Percentiles rank a stretch among this genome's conserved stretches.
phyloP scores from a whole-genome alignment of 768 basidiomycete species.

The Coprinopsis sp. region DNA sequence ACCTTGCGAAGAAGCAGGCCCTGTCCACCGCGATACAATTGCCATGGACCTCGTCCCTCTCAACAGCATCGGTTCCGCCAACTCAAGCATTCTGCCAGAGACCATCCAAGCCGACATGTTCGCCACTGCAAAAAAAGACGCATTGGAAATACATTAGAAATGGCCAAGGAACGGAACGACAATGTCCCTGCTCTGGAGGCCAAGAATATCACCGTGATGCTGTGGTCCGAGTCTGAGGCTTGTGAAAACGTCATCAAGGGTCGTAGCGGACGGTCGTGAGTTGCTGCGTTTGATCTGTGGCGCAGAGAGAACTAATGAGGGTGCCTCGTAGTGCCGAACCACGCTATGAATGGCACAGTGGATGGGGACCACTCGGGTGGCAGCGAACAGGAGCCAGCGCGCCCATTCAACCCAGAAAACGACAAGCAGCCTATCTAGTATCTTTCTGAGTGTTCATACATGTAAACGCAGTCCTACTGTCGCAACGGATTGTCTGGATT shows the following conservation, averaged over 20 bases:
- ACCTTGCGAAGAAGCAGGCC: conserved; percentile 78
- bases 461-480: too few relatives aligned
- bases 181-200: conserved; percentile 86
- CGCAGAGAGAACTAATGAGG: conserved; percentile 85
- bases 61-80: conserved; percentile 35
- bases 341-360: conserved; percentile 97
- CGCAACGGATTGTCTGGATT: too few relatives aligned
- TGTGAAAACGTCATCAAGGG: conserved; percentile 99
- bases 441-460: too few relatives aligned
- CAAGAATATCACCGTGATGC: conserved; percentile 84
- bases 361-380: too few relatives aligned
- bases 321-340: conserved; percentile 94
- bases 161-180: conserved; percentile 85
- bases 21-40: conserved; percentile 71
- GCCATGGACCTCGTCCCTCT: conserved; percentile 42
- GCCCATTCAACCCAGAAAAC: too few relatives aligned
- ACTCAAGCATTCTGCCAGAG: conserved; percentile 67
- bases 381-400: too few relatives aligned
- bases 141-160: conserved; percentile 69
- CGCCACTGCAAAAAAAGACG: conserved; percentile 60
- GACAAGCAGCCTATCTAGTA: too few relatives aligned
- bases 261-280: conserved; percentile 77
- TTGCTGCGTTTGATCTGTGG: conserved; percentile 44
- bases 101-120: conserved; percentile 92
- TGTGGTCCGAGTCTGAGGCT: conserved; percentile 91